Evolutionary conservation across 495 filamentous ascomycete genomes (phyloP), one percentile per base, ranked within the genome.

Genomic region (Neurospora tetrasperma): DNA sequence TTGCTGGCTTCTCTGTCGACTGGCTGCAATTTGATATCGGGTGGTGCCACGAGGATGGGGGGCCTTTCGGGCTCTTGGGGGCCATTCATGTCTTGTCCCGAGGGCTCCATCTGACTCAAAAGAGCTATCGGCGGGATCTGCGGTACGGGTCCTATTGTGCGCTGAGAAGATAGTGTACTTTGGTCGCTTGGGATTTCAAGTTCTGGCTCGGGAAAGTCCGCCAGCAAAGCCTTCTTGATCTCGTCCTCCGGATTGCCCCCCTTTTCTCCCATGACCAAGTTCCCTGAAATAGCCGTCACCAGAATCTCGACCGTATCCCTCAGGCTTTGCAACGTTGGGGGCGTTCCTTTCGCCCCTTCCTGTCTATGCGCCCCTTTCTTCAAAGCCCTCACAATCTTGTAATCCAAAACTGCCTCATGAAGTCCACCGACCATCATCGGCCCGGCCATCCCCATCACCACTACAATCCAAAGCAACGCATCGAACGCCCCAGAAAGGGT

Each of bases 381-480:
- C 38, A 70, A 8, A 14, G 69, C 69, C 14, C n/a, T 40, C 41
- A 70, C 38, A 39, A 46, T 42, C 41, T 70, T 39, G n/a, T 42
- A 41, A 35, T 73, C 42, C 9, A 71, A 12, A 14, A 54, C 20
- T 0, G 72, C 72, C 31, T 73, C 72, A n/a, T 73, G 44, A 9
- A 73, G 70, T 14, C 72, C 72, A 0, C 39, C 44, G 0, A 72
- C 31, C 69, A 72, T 73, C 72, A 73, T 73, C 11, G 72, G 72
- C 0, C 42, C 69, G 4, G 72, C 72, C 69, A 59, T 72, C 41
- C 31, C 39, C 42, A 73, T 46, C 27, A 73, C 40, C 11, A 72
- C 41, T 4, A 72, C n/a, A 10, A 73, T 71, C 72, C 72, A 73
- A 39, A 73, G 16, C 35, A 73, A 38, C 0, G 43, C 62, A 18